Base-by-base conservation (phyloP, 208 protist genomes). In the Crithidia acanthocephali region DNA sequence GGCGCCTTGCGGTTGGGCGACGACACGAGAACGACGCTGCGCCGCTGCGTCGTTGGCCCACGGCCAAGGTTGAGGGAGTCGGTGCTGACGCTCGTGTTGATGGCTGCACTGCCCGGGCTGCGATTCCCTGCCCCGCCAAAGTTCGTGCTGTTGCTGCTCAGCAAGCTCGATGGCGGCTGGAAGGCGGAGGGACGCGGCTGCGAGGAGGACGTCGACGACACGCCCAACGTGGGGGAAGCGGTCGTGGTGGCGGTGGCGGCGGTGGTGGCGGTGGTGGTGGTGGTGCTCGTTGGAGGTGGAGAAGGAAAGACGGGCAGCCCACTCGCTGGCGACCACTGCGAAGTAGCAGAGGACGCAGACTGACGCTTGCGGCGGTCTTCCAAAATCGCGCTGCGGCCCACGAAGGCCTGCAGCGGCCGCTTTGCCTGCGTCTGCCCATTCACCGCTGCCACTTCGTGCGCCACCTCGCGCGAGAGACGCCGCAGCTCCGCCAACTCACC, bases 341-440 rank as follows among this genome's bases (percentile, higher is more conserved):
- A 64, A 28, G 51, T 53, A 25, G 47, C 42, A 27, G 32, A 51
- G 32, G 57, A 50, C 42, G 70, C 58, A 25, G 75, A 68, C 45
- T 88, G 80, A 15, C 80, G 79, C 58, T 75, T 73, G 47, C 78
- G 72, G 35, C 77, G 71, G 48, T 90, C 60, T 6, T 84, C 81
- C 13, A 90, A 68, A 22, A 90, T 74, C 35, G 70, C 80, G 69
- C 86, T 92, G 30, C 84, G 87, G 35, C 86, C 86, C 7, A 87
- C 74, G 52, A 84, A 90, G n/a, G 57, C 64, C 15, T 87, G 83
- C 57, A 90, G 77, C 44, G 68, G 57, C 62, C 67, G 59, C 48
- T 57, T 68, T 2, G 28, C 20, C 5, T 16, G 20, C 22, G 56
- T 51, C 27, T 48, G 52, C 3, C 11, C 30, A 2, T 68, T 51